Conservation (phyloP, 441 rosid genomes). For the Corymbia citriodora region DNA sequence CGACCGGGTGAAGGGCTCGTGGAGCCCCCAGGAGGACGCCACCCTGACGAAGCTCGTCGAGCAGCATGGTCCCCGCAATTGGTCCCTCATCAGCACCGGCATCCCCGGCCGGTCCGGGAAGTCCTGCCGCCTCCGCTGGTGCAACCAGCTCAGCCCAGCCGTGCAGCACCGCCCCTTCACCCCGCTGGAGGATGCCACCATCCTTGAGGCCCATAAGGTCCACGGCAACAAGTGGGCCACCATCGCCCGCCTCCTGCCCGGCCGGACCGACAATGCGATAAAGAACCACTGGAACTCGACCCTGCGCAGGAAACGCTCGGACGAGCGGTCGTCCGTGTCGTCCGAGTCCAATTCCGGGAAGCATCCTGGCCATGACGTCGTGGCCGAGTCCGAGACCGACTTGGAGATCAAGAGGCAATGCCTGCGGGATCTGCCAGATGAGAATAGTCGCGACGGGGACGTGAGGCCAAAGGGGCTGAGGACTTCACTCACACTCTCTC, state of each 20-base stretch:
- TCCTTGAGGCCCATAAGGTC: slow-evolving; percentile 37
- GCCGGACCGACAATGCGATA: slow-evolving; percentile 60
- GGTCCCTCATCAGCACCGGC: slow-evolving; percentile 50
- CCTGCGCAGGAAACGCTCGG: slow-evolving; percentile 23
- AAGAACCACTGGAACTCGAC: slow-evolving; percentile 73
- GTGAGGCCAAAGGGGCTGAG: slow-evolving; percentile 12
- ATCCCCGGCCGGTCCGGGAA: slow-evolving; percentile 60
- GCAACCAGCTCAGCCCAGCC: slow-evolving; percentile 57
- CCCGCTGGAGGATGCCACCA: slow-evolving; percentile 40
- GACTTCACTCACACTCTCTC: slow-evolving; percentile 39
- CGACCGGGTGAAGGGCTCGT: slow-evolving; percentile 44
- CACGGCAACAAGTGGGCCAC: slow-evolving; percentile 74
- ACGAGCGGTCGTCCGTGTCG: slow-evolving; percentile 20
- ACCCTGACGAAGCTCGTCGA: slow-evolving; percentile 34
- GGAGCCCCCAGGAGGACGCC: slow-evolving; percentile 61
- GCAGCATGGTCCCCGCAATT: slow-evolving; percentile 53
- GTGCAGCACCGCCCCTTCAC: slow-evolving; percentile 62
- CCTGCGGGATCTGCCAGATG: slow-evolving; percentile 6
- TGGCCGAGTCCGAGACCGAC: slow-evolving; percentile 13
- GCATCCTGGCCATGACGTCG: background rate
- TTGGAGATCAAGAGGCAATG: slow-evolving; percentile 19
- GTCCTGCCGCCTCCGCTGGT: slow-evolving; percentile 64
- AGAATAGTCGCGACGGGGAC: slow-evolving; percentile 1
- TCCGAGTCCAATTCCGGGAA: slow-evolving; percentile 27
- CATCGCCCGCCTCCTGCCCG: slow-evolving; percentile 50